phyloP scores from a whole-genome alignment of 1,284 basidiomycete genomes.

The Meripilus lineatus region DNA sequence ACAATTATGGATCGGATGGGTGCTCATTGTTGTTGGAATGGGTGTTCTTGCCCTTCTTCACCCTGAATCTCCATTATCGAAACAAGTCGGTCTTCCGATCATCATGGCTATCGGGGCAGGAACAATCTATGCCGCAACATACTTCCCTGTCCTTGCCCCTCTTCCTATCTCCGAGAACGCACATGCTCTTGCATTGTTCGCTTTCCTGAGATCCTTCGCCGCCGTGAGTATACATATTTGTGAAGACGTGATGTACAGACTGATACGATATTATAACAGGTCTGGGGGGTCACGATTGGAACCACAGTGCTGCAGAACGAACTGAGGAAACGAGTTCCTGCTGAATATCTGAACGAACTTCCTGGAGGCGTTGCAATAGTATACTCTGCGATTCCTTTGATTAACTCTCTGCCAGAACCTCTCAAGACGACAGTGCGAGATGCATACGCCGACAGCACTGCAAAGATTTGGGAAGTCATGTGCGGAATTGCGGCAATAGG shows the following conservation, averaged over 20 bases:
- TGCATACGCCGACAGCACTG: too few species aligned
- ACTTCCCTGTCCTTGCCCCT: conserved; percentile 31
- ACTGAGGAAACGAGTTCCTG: conserved; percentile 19
- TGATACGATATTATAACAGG: conserved; percentile 14
- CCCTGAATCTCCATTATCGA: conserved; percentile 8
- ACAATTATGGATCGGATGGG: conserved; percentile 24
- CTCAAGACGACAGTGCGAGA: too few species aligned
- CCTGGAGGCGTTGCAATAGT: conserved; percentile 22
- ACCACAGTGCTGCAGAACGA: conserved; percentile 29
- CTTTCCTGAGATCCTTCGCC: conserved; percentile 23
- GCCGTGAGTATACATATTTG: conserved; percentile 11
- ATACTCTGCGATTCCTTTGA: conserved; percentile 26
- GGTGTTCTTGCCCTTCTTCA: conserved; percentile 23
- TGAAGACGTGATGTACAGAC: neutral
- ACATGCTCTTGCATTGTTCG: conserved; percentile 22
- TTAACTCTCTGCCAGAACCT: too few species aligned
- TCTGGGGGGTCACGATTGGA: conserved; percentile 26
- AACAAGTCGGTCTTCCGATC: neutral
- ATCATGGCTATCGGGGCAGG: neutral
- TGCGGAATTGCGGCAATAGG: too few species aligned
- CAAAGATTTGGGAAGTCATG: too few species aligned
- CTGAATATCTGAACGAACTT: conserved; percentile 14
- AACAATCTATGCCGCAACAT: neutral
- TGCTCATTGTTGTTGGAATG: conserved; percentile 24
- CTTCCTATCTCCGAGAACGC: conserved; percentile 23